Percentiles rank a stretch among this genome's conserved stretches.
Evolutionary conservation across 2,329 filamentous ascomycete genomes (phyloP).

Genomic region (Xylariaceae sp.): DNA sequence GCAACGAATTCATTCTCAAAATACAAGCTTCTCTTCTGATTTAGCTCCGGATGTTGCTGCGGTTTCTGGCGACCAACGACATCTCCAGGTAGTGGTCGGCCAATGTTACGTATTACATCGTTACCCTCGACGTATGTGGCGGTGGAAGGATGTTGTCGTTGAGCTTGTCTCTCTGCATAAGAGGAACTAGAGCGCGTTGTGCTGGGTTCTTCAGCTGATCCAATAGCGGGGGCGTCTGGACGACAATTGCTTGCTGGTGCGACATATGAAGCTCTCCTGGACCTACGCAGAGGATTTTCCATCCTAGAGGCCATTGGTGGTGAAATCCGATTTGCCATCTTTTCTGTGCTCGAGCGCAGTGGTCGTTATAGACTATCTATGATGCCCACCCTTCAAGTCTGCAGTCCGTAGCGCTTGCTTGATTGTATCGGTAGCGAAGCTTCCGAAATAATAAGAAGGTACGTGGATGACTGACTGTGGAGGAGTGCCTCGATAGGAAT

Average conservation of each 20-base stretch:
- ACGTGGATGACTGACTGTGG: too few relatives aligned
- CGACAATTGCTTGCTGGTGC: constrained; percentile 12
- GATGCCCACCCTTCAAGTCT: too few relatives aligned
- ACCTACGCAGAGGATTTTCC: constrained; percentile 7
- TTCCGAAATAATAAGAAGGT: too few relatives aligned
- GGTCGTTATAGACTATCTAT: too few relatives aligned
- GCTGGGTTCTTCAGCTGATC: constrained; percentile 11
- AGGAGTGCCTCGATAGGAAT: too few relatives aligned
- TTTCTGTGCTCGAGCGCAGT: not conserved
- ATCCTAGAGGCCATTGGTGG: constrained; percentile 6
- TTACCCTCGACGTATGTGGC: constrained; percentile 35
- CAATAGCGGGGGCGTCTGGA: constrained; percentile 18
- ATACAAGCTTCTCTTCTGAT: constrained; percentile 39
- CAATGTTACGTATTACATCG: constrained; percentile 36
- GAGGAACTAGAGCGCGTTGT: constrained; percentile 17
- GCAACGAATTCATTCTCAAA: constrained; percentile 44
- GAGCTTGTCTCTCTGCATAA: constrained; percentile 32
- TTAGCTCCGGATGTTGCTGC: constrained; percentile 31
- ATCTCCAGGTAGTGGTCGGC: constrained; percentile 39
- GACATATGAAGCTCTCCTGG: constrained; percentile 3
- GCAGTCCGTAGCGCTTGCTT: too few relatives aligned
- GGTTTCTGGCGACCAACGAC: constrained; percentile 29
- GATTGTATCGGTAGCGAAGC: too few relatives aligned
- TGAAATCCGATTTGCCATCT: not conserved
- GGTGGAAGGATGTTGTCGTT: constrained; percentile 20